Evolutionary conservation across 352 stramenopile species (phyloP), one percentile per base, ranked within the genome.

Genomic region (Phytophthora pluvialis): DNA sequence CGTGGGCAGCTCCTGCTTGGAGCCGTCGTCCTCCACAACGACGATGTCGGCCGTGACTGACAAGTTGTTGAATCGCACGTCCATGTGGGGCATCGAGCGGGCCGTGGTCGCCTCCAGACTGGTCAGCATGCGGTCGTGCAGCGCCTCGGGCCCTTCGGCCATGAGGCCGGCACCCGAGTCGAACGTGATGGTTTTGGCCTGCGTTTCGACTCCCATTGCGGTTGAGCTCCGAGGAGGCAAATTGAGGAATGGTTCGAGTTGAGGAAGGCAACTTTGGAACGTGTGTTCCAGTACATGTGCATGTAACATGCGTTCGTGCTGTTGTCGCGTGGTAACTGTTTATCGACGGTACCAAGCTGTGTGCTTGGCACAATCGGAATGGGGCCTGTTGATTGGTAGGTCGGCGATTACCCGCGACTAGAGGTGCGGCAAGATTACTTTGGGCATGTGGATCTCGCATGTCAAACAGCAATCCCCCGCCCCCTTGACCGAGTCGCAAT

Each of bases 81-180:
- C n/a, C n/a, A n/a, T n/a, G n/a, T n/a, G 71, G 16, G 76, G 76
- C 60, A 84, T 57, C 0, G 43, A 49, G 2, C 54, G 69, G 0
- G 69, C 75, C 12, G 73, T 47, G 16, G 72, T 42, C 6, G 54
- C 47, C 53, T 81, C 53, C 10, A 80, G 33, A 33, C 60, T 64
- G 31, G 44, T 26, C 10, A 64, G 63, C 36, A 80, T 58, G 49
- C 62, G 48, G 25, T 70, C 63, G 39, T 83, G 75, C 25, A 80
- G 54, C 11, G 40, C 61, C 25, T 78, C 44, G 9, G 75, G 72
- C 1, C 74, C 71, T n/a, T 79, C 48, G 29, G 64, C 67, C 55
- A 79, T 70, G 11, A 81, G 28, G 3, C 40, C 53, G 8, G 55
- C 31, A 10, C 55, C 70, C 18, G 66, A 70, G 18, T 67, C 66